phyloP scores from a whole-genome alignment of 192 early-diverging fungal species.

The Lunasporangiospora selenospora region DNA sequence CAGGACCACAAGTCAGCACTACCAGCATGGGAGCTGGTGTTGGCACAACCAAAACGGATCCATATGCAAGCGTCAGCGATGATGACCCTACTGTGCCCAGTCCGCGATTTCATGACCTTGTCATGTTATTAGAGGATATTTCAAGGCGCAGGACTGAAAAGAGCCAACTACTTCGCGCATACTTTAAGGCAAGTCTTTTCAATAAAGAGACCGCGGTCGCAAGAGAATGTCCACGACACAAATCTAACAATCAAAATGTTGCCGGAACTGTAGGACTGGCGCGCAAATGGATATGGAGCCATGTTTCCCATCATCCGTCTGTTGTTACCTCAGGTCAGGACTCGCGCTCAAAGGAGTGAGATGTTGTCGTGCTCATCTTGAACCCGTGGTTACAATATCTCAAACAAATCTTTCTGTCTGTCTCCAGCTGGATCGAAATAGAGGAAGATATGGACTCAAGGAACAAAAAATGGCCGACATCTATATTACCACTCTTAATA shows the following conservation, averaged over 20 bases:
- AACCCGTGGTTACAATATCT: not conserved
- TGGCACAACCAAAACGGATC: no score
- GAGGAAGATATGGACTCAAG: slow-evolving; percentile 71
- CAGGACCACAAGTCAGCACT: no score
- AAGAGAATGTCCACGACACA: not conserved
- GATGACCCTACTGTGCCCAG: slow-evolving; percentile 30
- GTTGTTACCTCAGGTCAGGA: slow-evolving; percentile 44
- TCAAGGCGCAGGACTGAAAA: slow-evolving; percentile 24
- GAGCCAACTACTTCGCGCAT: slow-evolving; percentile 4
- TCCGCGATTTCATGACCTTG: slow-evolving; percentile 35
- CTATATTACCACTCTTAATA: slow-evolving; percentile 67
- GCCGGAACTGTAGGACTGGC: slow-evolving; percentile 20
- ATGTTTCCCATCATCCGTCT: slow-evolving; percentile 47
- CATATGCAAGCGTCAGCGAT: no score
- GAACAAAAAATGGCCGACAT: slow-evolving; percentile 68
- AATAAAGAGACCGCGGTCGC: not conserved
- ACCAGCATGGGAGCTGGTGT: no score
- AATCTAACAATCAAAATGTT: not conserved
- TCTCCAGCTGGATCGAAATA: slow-evolving; percentile 58
- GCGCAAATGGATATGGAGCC: slow-evolving; percentile 29
- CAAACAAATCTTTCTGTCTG: not conserved
- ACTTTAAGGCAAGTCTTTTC: slow-evolving; percentile 17
- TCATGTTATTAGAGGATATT: slow-evolving; percentile 41
- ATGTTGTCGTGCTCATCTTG: not conserved
- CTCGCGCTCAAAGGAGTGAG: not conserved